Conservation (phyloP, 2,329 filamentous ascomycete species). For the Aspergillus sergii region DNA sequence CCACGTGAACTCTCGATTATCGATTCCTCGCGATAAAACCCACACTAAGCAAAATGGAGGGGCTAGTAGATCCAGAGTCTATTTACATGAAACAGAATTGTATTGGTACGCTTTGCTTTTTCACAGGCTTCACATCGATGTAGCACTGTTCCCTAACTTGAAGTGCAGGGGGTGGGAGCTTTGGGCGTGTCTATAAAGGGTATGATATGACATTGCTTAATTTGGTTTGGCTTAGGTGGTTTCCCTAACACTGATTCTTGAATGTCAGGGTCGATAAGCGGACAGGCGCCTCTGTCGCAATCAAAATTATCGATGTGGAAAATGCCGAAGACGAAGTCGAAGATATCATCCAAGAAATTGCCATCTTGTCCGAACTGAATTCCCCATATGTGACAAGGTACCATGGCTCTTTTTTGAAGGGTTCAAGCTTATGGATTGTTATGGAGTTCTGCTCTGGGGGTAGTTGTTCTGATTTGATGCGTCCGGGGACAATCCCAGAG, state of each 20-base stretch:
- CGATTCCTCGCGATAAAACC: not conserved
- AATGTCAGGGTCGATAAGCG: slow-evolving; percentile 78
- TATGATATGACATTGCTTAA: slow-evolving; percentile 44
- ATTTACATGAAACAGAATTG: slow-evolving; percentile 92
- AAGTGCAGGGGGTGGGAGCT: slow-evolving; percentile 81
- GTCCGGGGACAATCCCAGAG: slow-evolving; percentile 86
- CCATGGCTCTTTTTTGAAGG: slow-evolving; percentile 94
- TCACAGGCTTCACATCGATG: not conserved
- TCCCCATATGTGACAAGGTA: slow-evolving; percentile 98
- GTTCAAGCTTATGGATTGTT: slow-evolving; percentile 96
- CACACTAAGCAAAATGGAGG: slow-evolving; percentile 42
- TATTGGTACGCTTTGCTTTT: slow-evolving; percentile 64
- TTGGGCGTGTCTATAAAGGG: slow-evolving; percentile 99
- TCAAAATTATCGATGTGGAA: slow-evolving; percentile 98
- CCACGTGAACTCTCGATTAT: slow-evolving; percentile 3
- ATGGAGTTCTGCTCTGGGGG: slow-evolving; percentile 99
- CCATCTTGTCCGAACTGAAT: slow-evolving; percentile 92
- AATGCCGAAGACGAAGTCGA: slow-evolving; percentile 99
- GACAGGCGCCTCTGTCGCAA: slow-evolving; percentile 90
- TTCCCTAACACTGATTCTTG: slow-evolving; percentile 9
- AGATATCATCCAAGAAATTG: slow-evolving; percentile 98
- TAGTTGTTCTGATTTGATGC: slow-evolving; percentile 94
- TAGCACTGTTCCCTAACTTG: slow-evolving; percentile 25
- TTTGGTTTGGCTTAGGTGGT: not conserved
- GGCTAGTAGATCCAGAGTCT: slow-evolving; percentile 77